Evolutionary conservation across 2,329 filamentous ascomycete genomes (phyloP).

Genomic region (Cryphonectria radicalis): DNA sequence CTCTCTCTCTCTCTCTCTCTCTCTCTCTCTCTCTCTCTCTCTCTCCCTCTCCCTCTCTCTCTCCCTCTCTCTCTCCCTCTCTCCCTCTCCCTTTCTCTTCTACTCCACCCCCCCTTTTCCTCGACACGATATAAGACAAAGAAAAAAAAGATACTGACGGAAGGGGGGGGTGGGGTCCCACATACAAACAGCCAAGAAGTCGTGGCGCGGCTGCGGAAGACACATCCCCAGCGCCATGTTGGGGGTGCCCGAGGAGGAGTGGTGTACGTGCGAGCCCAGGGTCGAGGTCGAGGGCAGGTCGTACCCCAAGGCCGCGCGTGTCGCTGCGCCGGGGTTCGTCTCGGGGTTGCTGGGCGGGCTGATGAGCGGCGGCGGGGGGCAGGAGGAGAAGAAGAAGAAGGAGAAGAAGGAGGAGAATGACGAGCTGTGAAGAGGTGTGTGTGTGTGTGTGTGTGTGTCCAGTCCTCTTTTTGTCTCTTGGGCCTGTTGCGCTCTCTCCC

Average conservation of each 20-base stretch:
- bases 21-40: neutral
- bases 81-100: neutral
- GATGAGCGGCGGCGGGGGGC: constrained; percentile 14
- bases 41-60: neutral
- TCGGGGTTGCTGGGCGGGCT: constrained; percentile 42
- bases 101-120: constrained; percentile 23
- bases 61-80: neutral
- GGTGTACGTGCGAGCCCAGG: constrained; percentile 53
- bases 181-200: constrained; percentile 45
- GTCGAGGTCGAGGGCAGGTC: constrained; percentile 49
- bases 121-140: neutral
- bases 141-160: neutral
- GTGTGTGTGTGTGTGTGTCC: too few species aligned
- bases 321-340: constrained; percentile 40
- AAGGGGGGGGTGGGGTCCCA: neutral
- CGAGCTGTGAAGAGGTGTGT: constrained; percentile 22
- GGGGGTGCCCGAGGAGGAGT: constrained; percentile 48
- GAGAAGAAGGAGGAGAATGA: constrained; percentile 16
- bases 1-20: too few species aligned
- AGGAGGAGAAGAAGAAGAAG: constrained; percentile 29
- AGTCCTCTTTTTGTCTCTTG: too few species aligned
- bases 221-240: constrained; percentile 51
- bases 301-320: constrained; percentile 50
- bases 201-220: constrained; percentile 55
- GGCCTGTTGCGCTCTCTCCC: too few species aligned